phyloP scores from a whole-genome alignment of 2,329 filamentous ascomycete species.

The Taxawa tesnikishii region DNA sequence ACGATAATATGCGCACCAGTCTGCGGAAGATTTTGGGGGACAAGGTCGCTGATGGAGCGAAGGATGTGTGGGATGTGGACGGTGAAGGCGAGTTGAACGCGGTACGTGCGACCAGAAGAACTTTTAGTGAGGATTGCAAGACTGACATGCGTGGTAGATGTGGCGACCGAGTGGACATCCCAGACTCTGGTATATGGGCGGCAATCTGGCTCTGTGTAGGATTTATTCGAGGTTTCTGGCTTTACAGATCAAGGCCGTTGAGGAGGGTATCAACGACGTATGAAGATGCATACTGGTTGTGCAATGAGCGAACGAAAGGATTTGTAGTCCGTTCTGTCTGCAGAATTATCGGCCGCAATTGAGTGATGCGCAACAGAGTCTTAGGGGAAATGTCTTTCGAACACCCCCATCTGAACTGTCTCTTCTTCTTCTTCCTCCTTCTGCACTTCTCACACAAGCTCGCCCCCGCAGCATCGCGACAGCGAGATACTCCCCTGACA shows the following conservation, averaged over 20 bases:
- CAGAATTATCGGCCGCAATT: no score
- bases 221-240: constrained; percentile 25
- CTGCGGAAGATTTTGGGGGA: constrained; percentile 51
- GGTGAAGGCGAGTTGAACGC: constrained; percentile 23
- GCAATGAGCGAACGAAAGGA: no score
- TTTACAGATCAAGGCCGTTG: constrained; percentile 27
- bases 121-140: not conserved
- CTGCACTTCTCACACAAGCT: no score
- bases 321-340: no score
- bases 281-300: no score
- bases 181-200: constrained; percentile 27
- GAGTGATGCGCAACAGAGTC: no score
- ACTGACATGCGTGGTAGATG: constrained; percentile 18
- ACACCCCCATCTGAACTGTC: no score
- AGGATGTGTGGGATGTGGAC: constrained; percentile 34
- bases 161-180: constrained; percentile 27
- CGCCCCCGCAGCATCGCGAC: no score
- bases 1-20: constrained; percentile 55
- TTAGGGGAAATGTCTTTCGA: no score
- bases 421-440: no score
- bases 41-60: constrained; percentile 43
- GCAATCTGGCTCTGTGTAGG: constrained; percentile 21
- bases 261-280: no score
- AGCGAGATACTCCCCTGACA: no score
- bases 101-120: constrained; percentile 5